Conservation (phyloP, 2,329 filamentous ascomycete species). For the Talaromyces marneffei region DNA sequence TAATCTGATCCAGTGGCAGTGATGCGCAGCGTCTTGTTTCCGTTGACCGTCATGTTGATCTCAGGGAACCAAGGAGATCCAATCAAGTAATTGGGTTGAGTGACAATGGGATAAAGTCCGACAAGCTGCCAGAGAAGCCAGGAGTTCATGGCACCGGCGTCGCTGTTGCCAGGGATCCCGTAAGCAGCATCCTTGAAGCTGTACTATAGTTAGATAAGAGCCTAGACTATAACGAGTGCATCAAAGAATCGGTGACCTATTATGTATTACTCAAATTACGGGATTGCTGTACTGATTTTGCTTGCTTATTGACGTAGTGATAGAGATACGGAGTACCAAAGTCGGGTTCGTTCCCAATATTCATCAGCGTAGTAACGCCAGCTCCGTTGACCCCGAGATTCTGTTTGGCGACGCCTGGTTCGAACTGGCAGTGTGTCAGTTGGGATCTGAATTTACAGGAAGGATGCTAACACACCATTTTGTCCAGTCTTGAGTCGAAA, state of each 20-base stretch:
- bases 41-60: conserved; percentile 29
- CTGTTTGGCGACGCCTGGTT: conserved; percentile 26
- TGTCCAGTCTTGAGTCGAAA: conserved; percentile 56
- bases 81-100: conserved; percentile 44
- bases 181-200: conserved; percentile 49
- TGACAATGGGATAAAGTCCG: conserved; percentile 45
- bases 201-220: neutral
- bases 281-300: conserved; percentile 55
- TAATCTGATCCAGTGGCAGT: conserved; percentile 38
- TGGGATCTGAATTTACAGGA: neutral
- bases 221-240: too few relatives aligned
- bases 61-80: conserved; percentile 43
- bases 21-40: conserved; percentile 40
- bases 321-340: conserved; percentile 65
- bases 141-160: conserved; percentile 53
- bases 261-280: conserved; percentile 55
- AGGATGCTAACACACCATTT: conserved; percentile 35
- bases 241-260: conserved; percentile 14
- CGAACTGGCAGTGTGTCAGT: conserved; percentile 35
- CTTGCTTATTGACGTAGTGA: conserved; percentile 61
- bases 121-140: conserved; percentile 50
- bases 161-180: conserved; percentile 63
- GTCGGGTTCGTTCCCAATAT: conserved; percentile 57
- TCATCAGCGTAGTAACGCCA: conserved; percentile 51
- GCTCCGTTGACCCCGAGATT: conserved; percentile 28